Base-by-base conservation (phyloP, 1,139 yeast genomes). In the Taphrina flavorubra region DNA sequence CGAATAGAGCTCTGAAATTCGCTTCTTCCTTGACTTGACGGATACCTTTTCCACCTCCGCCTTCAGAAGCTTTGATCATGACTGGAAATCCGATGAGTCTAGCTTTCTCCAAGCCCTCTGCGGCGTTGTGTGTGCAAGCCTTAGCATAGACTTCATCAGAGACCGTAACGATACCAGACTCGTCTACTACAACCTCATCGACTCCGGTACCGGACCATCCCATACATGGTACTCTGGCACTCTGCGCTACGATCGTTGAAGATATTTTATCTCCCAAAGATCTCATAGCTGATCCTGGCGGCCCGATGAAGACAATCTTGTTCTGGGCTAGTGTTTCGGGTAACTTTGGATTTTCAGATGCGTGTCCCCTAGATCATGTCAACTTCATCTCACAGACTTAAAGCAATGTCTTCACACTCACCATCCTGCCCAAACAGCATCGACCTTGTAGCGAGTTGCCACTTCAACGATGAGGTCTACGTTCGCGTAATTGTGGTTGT, bases 201-300 rank as follows among this genome's bases (percentile, higher is more conserved):
- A 94, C 96, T 74, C 98, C 98, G 42, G 97, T 90, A 79, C 99
- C 99, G 14, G 97, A 92, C 99, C 99, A 94, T 72, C 99, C 98
- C 76, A 94, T 94, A 84, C 98, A 92, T 62, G 99, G 99, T 47
- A 94, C 98, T 53, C 89, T 81, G 39, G 99, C 99, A 77, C 94
- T 98, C 82, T 94, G 99, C 36, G 99, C 99, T 70, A 94, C 99
- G 76, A 94, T 94, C 14, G 99, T 94, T 69, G 97, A 90, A 64
- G 97, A 90, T 76, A 94, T 94, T 79, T 94, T 94, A 80, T 94
- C 99, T 82, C 99, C 99, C 72, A 94, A 83, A n/a, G 98, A 92
- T 81, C 98, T 87, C 99, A 94, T 94, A 64, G 99, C 99, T 68
- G 92, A 88, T 59, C 98, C 98, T 73, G 98, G 97, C 70, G 98